Base-by-base conservation (phyloP, 345 rosid species). In the Eutrema heterophyllum region DNA sequence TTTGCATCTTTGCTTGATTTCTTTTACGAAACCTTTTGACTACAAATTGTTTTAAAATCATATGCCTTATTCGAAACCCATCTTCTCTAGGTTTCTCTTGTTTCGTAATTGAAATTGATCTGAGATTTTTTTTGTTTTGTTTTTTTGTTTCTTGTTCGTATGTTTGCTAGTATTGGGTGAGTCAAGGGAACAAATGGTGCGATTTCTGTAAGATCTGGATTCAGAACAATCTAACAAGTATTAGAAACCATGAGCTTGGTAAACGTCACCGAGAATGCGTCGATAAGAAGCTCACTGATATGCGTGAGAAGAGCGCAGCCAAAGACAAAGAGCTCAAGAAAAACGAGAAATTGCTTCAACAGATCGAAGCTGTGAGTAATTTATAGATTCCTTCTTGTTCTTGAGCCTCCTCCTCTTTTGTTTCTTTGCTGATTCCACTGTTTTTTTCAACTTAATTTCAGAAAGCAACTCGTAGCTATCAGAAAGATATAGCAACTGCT, bases 151-250 rank as follows among this genome's bases (percentile, higher is more conserved):
- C 33, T 30, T 30, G 33, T 30, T 30, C 33, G 39, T 30, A 2
- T 32, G 0, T 16, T 38, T 61, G 3, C 5, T 30, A 94, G 99
- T 94, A 83, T 78, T 89, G 99, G 99, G 97, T 94, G 35, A 92
- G 97, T 63, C 97, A 94, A 77, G 97, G 97, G 15, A 94, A 94
- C 56, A 89, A 94, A 83, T 94, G 96, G 97, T 94, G 99, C 33
- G 97, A 94, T 35, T 87, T 88, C 83, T 94, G 99, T 87, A 94
- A 94, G 81, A 87, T 94, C 48, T 94, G 72, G 75, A 65, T 90
- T 52, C 81, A 97, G 46, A 92, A 89, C 75, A 89, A 92, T 59
- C 90, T 89, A 54, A 77, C 92, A 11, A 91, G 97, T 67, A 89
- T 94, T 35, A 83, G 95, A 69, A 94, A 94, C 84, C 98, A 94